Base-by-base conservation (phyloP, 1,284 basidiomycete genomes). In the Rhodotorula sp. region DNA sequence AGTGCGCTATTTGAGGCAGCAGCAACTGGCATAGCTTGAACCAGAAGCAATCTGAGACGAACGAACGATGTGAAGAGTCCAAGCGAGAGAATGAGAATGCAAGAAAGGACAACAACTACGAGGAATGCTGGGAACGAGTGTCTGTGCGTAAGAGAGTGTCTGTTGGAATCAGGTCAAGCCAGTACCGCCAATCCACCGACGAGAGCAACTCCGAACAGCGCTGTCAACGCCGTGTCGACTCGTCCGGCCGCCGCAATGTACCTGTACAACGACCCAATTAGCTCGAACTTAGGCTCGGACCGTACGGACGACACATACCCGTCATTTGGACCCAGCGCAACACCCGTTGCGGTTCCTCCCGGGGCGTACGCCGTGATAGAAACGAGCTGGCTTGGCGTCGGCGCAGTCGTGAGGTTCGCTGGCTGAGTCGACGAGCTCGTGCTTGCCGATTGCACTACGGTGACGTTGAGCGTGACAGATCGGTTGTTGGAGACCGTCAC, bases 321-420 rank as follows among this genome's bases (percentile, higher is more conserved):
- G 55, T 73, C 71, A 4, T 58, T 58, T 1, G 71, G 71, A 0
- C 71, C 71, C 18, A 62, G 8, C 3, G 61, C 64, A 37, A 73
- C 34, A 13, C 70, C 71, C 4, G 48, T 37, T 0, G 51, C 68
- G 0, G 52, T 48, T 22, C 40, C 57, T 16, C 71, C 71, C 1
- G 71, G 71, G 0, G 65, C 64, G 22, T 56, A 59, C 6, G 71
- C 71, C 26, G 69, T 70, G 40, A 65, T 63, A 18, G 57, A 58
- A 22, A 30, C 22, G 24, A 70, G 44, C 4, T 52, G 57, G 16
- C 60, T 56, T 0, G 66, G 71, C 5, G 63, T 68, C 46, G 34
- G n/a, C 1, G 68, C 56, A n/a, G 62, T 63, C 4, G 68, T 69
- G 16, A 59, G 20, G 58, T 69, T 73, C 40, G 40, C 54, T 13